These are phyloP conservation scores for Closterium sp. DNA, from an alignment of 139 green algal genomes.

Conservation along the genomic window DNA sequence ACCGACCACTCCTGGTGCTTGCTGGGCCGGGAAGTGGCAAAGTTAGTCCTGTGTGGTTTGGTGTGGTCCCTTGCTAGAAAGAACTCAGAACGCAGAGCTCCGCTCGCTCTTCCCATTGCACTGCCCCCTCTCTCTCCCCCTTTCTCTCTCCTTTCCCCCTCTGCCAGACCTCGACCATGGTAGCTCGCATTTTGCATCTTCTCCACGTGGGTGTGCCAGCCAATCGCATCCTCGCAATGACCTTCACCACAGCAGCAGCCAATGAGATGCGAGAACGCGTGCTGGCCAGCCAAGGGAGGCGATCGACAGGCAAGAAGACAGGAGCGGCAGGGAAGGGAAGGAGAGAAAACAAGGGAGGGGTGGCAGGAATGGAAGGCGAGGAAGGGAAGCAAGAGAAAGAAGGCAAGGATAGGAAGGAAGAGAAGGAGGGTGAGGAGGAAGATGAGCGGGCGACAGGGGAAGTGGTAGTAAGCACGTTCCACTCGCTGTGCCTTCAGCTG, in stretches of 20 bases:
- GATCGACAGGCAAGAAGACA: not conserved
- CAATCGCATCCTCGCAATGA: slow-evolving; percentile 5
- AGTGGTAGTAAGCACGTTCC: not conserved
- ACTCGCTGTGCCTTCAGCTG: slow-evolving; percentile 6
- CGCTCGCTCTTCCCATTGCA: no score
- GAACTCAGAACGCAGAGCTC: no score
- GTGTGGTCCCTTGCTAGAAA: no score
- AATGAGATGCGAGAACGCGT: slow-evolving; percentile 9
- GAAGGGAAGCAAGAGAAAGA: not conserved
- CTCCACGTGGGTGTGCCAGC: not conserved
- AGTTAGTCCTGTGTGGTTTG: not conserved
- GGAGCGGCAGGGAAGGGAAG: not conserved
- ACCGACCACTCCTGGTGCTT: not conserved
- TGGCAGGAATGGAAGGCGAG: not conserved
- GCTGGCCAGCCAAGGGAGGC: not conserved
- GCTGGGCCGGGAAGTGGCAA: not conserved
- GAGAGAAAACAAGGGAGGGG: not conserved
- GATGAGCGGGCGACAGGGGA: not conserved
- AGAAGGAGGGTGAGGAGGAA: not conserved
- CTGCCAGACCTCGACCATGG: not conserved
- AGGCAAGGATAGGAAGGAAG: not conserved
- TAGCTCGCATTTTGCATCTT: not conserved
- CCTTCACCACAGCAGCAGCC: slow-evolving; percentile 10
- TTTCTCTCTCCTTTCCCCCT: no score
- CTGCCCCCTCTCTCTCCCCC: no score